These are phyloP conservation scores for Phytopythium litorale DNA, from an alignment of 352 stramenopile species.

Conservation along the genomic window DNA sequence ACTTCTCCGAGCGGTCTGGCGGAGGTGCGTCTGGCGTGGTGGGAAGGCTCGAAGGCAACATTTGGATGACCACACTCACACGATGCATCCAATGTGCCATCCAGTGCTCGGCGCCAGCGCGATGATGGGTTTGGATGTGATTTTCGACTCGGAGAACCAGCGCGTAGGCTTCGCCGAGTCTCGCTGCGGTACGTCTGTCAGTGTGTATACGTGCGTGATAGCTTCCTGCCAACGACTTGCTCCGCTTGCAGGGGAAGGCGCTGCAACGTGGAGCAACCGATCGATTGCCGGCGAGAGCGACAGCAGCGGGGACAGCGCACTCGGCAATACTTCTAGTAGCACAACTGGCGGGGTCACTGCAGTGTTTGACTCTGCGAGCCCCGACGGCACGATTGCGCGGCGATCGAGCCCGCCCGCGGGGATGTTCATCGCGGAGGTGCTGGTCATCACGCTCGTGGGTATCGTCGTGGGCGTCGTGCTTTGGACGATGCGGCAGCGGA, in stretches of 20 bases:
- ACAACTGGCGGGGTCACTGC: slow-evolving; percentile 1
- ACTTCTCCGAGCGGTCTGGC: slow-evolving; percentile 76
- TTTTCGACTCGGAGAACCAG: slow-evolving; percentile 76
- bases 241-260: not conserved
- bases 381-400: slow-evolving; percentile 2
- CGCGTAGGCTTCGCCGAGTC: slow-evolving; percentile 79
- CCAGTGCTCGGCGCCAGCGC: slow-evolving; percentile 72
- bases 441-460: slow-evolving; percentile 50
- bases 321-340: not conserved
- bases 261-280: slow-evolving; percentile 4
- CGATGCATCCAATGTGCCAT: not conserved
- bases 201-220: not conserved
- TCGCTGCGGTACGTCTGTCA: slow-evolving; percentile 41
- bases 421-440: slow-evolving; percentile 48
- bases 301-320: slow-evolving; percentile 1
- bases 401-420: slow-evolving; percentile 17
- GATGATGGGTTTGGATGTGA: slow-evolving; percentile 83
- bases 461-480: slow-evolving; percentile 47
- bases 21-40: slow-evolving; percentile 36
- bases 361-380: slow-evolving; percentile 2
- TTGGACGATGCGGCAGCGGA: slow-evolving; percentile 39
- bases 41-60: not conserved
- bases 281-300: slow-evolving; percentile 3
- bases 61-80: too few species aligned
- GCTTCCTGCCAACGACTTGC: not conserved